Base-by-base conservation (phyloP, 371 early-diverging fungal species). In the Mucor indicus region DNA sequence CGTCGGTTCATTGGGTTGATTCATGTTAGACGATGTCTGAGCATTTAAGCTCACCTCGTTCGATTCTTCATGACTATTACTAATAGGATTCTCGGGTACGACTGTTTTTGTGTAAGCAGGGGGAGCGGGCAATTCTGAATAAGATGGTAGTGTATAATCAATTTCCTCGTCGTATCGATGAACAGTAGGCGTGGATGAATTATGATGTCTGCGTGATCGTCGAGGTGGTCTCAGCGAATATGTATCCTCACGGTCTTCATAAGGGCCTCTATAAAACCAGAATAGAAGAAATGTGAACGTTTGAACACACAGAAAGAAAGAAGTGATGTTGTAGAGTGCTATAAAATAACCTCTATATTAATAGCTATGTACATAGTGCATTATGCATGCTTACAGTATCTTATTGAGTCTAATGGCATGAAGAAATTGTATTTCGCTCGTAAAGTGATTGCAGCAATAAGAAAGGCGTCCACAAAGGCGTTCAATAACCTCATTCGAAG, bases 141-240 rank as follows among this genome's bases (percentile, higher is more conserved):
- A 42, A n/a, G 31, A 30, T 8, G 43, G 43, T 20, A 42, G 19
- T 4, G 43, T 42, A 19, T 42, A 42, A 30, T 42, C 43, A 42
- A 42, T 42, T 30, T 42, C 43, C 9, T 27, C 30, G 4, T 42
- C 31, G 10, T 42, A 42, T 29, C 31, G 15, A 42, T 30, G 43
- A 7, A 42, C 2, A 3, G 43, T 29, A 20, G 30, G 20, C 0
- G 27, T 16, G 17, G n/a, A n/a, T n/a, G n/a, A n/a, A n/a, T 25
- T 13, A 16, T 41, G 17, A 11, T 17, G 13, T 23, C 39, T 11
- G 15, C 8, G 21, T 23, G 21, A 11, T 8, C 43, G 6, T 19
- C 16, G 12, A 15, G 13, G 15, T 13, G 11, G 19, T 29, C 20
- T 17, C 16, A 30, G 3, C 6, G 30, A 8, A 9, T 29, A 29